phyloP scores from a whole-genome alignment of 441 rosid species.

The Syzygium malaccense region DNA sequence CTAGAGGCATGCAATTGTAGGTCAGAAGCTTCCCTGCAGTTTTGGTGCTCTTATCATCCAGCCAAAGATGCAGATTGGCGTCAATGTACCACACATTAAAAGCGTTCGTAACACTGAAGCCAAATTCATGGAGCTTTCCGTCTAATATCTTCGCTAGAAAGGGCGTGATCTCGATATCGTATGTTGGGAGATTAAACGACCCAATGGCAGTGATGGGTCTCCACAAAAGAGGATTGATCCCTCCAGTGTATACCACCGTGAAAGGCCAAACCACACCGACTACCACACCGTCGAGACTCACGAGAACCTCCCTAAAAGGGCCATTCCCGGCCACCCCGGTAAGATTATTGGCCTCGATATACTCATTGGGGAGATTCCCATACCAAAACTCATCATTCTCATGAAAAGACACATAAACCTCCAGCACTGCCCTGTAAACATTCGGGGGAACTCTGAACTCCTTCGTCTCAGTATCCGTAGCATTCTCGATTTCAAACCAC shows the following conservation, averaged over 20 bases:
- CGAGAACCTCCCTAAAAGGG: conserved; percentile 79
- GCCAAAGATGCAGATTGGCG: conserved; percentile 92
- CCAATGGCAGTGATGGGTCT: conserved; percentile 74
- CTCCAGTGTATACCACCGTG: conserved; percentile 84
- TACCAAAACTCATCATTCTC: conserved; percentile 91
- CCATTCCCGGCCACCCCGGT: conserved; percentile 61
- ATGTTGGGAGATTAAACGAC: conserved; percentile 77
- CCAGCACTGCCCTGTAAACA: conserved; percentile 79
- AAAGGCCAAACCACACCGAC: conserved; percentile 90
- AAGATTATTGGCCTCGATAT: conserved; percentile 50
- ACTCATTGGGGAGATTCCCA: conserved; percentile 61
- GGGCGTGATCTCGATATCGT: conserved; percentile 76
- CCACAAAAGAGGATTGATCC: conserved; percentile 75
- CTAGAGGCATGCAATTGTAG: conserved; percentile 26
- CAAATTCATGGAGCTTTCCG: conserved; percentile 45
- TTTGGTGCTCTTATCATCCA: conserved; percentile 40
- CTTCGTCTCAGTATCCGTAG: conserved; percentile 28
- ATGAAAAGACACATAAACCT: conserved; percentile 85
- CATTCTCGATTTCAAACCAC: conserved; percentile 69
- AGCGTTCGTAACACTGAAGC: conserved; percentile 66
- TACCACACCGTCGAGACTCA: conserved; percentile 48
- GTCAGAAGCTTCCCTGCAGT: conserved; percentile 50
- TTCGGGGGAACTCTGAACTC: conserved; percentile 57
- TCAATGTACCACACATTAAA: conserved; percentile 73
- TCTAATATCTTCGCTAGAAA: conserved; percentile 62